Evolutionary conservation across 2,329 filamentous ascomycete species (phyloP), one percentile per base, ranked within the genome.

Genomic region (Didymellaceae sp.): DNA sequence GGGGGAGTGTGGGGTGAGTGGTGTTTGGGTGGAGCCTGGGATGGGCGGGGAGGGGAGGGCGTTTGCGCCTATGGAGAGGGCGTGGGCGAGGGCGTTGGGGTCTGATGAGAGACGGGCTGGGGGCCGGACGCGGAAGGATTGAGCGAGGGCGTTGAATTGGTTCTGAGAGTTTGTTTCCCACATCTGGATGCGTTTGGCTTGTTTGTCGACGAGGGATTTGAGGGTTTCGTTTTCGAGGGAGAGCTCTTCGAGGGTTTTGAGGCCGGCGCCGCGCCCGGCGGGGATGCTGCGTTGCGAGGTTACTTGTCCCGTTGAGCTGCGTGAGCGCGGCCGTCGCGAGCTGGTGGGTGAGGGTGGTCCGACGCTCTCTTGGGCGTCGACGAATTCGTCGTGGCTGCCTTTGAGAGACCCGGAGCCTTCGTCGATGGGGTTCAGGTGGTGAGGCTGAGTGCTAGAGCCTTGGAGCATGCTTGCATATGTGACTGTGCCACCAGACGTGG

Each of bases 161-260:
- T 87, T 91, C 74, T 97, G 94, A 0, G 91, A 91, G 63, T 90
- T 92, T 30, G 91, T 87, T 74, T 99, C 93, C 76, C 96, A 99
- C 55, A 91, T 88, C 64, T 94, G 89, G n/a, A 99, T 82, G 0
- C 93, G 85, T 62, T 88, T 90, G 55, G 89, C 90, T 26, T 97
- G 82, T 40, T 90, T 91, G 73, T 97, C 92, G 7, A 96, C 84
- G 62, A 91, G 86, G 49, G 88, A 84, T 65, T 94, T 93, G 41
- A 97, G 81, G 8, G 89, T 89, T 55, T 88, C 83, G 71, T 97
- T 99, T 68, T 97, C 91, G 39, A 93, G 83, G 57, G 88, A 86
- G 8, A 97, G 81, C 73, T 99, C 94, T 72, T 99, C 94, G 55
- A 91, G 79, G 2, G 88, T 89, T 67, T 91, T 93, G 38, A 66